phyloP scores from a whole-genome alignment of 805 yeast species.

The Jamesozyma hellenica region DNA sequence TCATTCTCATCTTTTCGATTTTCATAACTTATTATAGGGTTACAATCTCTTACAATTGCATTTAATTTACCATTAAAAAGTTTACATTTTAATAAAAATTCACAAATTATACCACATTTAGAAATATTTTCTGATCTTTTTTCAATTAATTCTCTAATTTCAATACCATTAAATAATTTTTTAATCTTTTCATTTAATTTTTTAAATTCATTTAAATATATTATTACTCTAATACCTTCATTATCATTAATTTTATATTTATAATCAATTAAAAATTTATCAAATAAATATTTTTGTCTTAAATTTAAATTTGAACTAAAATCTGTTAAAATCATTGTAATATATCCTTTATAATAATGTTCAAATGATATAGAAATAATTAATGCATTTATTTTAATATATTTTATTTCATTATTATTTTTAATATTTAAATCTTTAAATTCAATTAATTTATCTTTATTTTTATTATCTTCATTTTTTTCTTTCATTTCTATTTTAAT shows the following conservation, averaged over 20 bases:
- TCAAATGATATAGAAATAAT: slow-evolving; percentile 16
- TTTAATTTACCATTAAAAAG: slow-evolving; percentile 15
- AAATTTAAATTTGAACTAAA: slow-evolving; percentile 15
- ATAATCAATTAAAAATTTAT: slow-evolving; percentile 16
- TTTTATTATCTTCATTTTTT: no score
- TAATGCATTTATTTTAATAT: slow-evolving; percentile 13
- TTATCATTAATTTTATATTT: slow-evolving; percentile 22
- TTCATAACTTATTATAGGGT: not conserved
- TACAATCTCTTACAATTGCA: slow-evolving; percentile 14
- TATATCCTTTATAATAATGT: slow-evolving; percentile 3
- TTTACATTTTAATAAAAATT: slow-evolving; percentile 13
- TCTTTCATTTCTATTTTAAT: not conserved
- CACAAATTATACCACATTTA: slow-evolving; percentile 19
- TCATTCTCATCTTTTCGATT: not conserved
- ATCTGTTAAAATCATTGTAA: slow-evolving; percentile 21
- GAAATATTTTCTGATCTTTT: slow-evolving; percentile 15
- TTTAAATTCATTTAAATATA: slow-evolving; percentile 15
- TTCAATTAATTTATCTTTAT: slow-evolving; percentile 6
- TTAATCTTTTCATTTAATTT: slow-evolving; percentile 6
- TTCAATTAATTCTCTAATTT: not conserved
- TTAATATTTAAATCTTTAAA: slow-evolving; percentile 10
- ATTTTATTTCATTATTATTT: slow-evolving; percentile 5
- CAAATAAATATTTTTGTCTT: slow-evolving; percentile 16
- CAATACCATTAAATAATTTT: slow-evolving; percentile 4
- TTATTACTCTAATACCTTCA: slow-evolving; percentile 14